Base-by-base conservation (phyloP, 2,329 filamentous ascomycete species). In the Penicillium thymicola region DNA sequence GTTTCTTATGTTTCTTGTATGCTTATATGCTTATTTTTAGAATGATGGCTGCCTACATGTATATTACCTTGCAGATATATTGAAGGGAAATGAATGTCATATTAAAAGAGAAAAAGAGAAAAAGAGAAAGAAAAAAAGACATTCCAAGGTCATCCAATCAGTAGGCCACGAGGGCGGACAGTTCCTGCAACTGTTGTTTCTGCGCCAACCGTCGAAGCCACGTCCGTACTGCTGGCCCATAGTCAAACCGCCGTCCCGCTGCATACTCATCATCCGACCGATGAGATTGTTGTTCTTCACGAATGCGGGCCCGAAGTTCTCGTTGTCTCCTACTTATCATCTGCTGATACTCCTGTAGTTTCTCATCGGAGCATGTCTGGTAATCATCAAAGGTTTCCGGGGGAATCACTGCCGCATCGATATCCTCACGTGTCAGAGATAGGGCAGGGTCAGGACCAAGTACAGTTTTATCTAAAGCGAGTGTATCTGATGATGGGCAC, bases 161-260 rank as follows among this genome's bases (percentile, higher is more conserved):
- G 34, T 58, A 36, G 28, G 43, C 64, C 63, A 65, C 62, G 62
- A 62, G 62, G 59, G 55, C 48, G 27, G 45, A 50, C 21, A 76
- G 53, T 18, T 67, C 62, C 55, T 71, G 65, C 54, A 94, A 71
- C 2, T 84, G 74, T 1, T 84, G 85, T 65, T 87, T 86, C 57
- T 86, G 84, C 1, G 88, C 88, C 55, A 95, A 79, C 59, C 82
- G 83, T 61, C 82, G 81, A 43, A 92, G 73, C 86, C 89, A 93
- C 37, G 74, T 78, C 64, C 89, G 85, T 23, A 93, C 79, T 0
- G 85, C 83, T 0, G 85, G 84, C 0, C 84, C 86, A 67, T 89
- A 89, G 67, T 95, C 89, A 66, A 85, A 76, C 43, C 75, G 68
- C 49, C 75, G 70, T 36, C 74, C 71, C 21, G 70, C 69, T 14